A percentile compares a stretch with the other conserved stretches of the same genome.
Evolutionary conservation across 257 asterid genomes (phyloP).

Genomic region (Solanum rostratum): DNA sequence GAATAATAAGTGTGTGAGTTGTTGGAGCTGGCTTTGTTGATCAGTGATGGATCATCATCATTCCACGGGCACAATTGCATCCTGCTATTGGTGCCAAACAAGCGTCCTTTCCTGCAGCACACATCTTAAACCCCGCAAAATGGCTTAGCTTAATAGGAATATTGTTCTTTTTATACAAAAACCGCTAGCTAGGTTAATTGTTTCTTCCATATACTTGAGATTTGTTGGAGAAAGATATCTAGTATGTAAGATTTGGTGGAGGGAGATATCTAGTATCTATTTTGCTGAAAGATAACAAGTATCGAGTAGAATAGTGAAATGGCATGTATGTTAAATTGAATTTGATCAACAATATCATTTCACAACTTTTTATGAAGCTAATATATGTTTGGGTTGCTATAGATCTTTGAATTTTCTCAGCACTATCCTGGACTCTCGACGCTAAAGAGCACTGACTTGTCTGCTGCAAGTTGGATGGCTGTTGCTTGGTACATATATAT

Average conservation of each 20-base stretch:
- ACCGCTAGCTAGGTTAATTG: not conserved
- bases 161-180: not conserved
- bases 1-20: too few relatives aligned
- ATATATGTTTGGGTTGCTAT: not conserved
- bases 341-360: not conserved
- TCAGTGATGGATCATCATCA: too few relatives aligned
- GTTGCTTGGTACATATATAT: slow-evolving; percentile 49
- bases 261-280: not conserved
- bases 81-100: not conserved
- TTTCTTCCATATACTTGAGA: not conserved
- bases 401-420: not conserved
- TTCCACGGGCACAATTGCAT: too few relatives aligned
- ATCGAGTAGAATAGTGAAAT: not conserved
- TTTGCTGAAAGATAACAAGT: not conserved
- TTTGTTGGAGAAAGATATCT: not conserved
- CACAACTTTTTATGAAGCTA: not conserved
- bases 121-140: not conserved
- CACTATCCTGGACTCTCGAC: slow-evolving; percentile 49
- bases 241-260: not conserved
- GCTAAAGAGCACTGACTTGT: slow-evolving; percentile 63
- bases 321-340: not conserved
- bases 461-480: slow-evolving; percentile 95
- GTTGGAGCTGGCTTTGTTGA: too few relatives aligned
- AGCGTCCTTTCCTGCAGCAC: too few relatives aligned
- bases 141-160: not conserved